phyloP scores from a whole-genome alignment of 129 eudicot species.

The Silybum marianum region DNA sequence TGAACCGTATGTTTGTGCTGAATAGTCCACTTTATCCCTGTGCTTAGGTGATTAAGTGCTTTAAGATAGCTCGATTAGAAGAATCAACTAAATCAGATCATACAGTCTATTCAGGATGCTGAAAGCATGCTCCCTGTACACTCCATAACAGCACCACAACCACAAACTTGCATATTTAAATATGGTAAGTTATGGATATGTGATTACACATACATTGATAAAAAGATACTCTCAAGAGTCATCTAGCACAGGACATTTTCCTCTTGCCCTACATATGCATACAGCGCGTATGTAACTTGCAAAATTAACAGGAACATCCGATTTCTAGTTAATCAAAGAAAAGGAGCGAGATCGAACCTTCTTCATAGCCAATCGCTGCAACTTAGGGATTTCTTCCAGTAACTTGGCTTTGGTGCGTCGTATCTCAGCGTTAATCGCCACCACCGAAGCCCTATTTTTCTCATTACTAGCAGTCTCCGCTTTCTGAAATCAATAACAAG shows the following conservation, averaged over 20 bases:
- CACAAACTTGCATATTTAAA: constrained; percentile 2
- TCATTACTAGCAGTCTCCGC: constrained; percentile 74
- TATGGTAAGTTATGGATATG: not conserved
- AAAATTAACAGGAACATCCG: not conserved
- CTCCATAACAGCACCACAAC: not conserved
- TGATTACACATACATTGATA: constrained; percentile 1
- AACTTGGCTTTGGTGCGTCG: constrained; percentile 88
- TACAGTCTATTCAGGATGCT: not conserved
- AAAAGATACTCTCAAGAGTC: not conserved
- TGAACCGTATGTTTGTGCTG: too few species aligned
- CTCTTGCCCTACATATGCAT: not conserved
- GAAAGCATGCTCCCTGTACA: not conserved
- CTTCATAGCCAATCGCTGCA: constrained; percentile 90
- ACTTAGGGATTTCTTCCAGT: constrained; percentile 85
- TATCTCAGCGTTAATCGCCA: constrained; percentile 93
- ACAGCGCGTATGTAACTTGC: not conserved
- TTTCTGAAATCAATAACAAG: constrained; percentile 50
- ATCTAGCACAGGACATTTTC: not conserved
- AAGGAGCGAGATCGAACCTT: constrained; percentile 48
- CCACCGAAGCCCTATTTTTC: constrained; percentile 81
- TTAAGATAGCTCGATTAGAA: too few species aligned
- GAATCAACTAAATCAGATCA: not conserved
- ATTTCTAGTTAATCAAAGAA: constrained; percentile 9
- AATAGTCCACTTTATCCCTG: too few species aligned
- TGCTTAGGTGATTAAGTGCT: too few species aligned